Percentiles rank a stretch among this genome's conserved stretches.
Evolutionary conservation across 179 eudicot genomes (phyloP).

Genomic region (Spergularia azorica): DNA sequence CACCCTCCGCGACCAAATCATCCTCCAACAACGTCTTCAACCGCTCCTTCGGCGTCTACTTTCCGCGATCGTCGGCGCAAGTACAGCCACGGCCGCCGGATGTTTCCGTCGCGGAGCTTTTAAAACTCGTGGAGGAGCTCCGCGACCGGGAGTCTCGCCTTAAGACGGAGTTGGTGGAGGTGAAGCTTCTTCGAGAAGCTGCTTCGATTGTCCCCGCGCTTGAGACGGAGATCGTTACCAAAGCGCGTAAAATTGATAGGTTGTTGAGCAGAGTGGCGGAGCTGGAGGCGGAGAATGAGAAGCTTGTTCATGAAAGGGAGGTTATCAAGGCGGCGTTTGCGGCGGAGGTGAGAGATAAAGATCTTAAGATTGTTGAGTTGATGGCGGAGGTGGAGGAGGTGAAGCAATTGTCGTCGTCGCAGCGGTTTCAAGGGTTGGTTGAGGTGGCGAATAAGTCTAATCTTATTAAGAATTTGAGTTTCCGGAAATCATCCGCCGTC

Average conservation of each 20-base stretch:
- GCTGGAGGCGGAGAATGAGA: slow-evolving; percentile 57
- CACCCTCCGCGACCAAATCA: neutral
- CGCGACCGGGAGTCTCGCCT: slow-evolving; percentile 67
- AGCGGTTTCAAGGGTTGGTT: slow-evolving; percentile 54
- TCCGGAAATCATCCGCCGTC: neutral
- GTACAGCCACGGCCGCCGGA: slow-evolving; percentile 92
- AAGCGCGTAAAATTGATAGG: slow-evolving; percentile 34
- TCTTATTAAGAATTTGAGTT: slow-evolving; percentile 43
- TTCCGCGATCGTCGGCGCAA: slow-evolving; percentile 82
- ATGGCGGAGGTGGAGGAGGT: slow-evolving; percentile 31
- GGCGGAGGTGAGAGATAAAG: slow-evolving; percentile 24
- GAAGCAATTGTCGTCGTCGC: slow-evolving; percentile 39
- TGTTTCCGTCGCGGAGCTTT: slow-evolving; percentile 33
- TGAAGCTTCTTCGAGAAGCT: slow-evolving; percentile 62
- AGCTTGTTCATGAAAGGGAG: slow-evolving; percentile 51
- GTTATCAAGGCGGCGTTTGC: slow-evolving; percentile 32
- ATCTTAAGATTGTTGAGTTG: slow-evolving; percentile 39
- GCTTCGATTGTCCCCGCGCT: slow-evolving; percentile 69
- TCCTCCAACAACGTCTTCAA: slow-evolving; percentile 40
- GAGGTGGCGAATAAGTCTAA: slow-evolving; percentile 49
- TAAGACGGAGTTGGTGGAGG: slow-evolving; percentile 64
- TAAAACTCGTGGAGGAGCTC: slow-evolving; percentile 47
- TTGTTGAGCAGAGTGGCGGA: slow-evolving; percentile 38
- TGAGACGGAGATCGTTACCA: slow-evolving; percentile 54
- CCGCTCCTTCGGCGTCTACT: slow-evolving; percentile 74